Percentiles rank a stretch among this genome's conserved stretches.
Evolutionary conservation across 2,329 filamentous ascomycete genomes (phyloP).

Genomic region (Penicillium sp.): DNA sequence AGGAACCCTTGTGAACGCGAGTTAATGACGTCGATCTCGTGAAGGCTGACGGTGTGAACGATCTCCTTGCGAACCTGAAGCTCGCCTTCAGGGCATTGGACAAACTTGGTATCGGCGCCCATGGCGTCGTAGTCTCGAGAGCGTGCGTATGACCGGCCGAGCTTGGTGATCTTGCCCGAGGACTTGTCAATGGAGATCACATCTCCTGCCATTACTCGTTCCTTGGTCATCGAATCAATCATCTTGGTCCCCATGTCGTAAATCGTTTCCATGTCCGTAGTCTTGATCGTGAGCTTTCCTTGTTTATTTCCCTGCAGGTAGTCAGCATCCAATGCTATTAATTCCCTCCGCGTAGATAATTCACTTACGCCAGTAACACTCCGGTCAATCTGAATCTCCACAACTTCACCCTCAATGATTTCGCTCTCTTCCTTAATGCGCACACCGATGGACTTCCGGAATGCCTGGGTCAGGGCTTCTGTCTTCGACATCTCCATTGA

Average conservation of each 20-base stretch:
- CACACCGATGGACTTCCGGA: slow-evolving; percentile 95
- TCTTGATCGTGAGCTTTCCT: slow-evolving; percentile 98
- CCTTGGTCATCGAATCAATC: slow-evolving; percentile 99
- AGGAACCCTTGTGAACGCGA: slow-evolving; percentile 96
- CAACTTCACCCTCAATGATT: slow-evolving; percentile 97
- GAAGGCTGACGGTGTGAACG: slow-evolving; percentile 88
- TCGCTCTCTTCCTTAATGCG: slow-evolving; percentile 98
- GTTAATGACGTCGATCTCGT: slow-evolving; percentile 99
- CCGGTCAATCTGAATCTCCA: slow-evolving; percentile 95
- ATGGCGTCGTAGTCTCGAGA: slow-evolving; percentile 98
- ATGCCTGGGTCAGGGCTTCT: slow-evolving; percentile 94
- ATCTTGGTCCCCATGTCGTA: slow-evolving; percentile 99
- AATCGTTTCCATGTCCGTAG: slow-evolving; percentile 98
- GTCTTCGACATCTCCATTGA: slow-evolving; percentile 99
- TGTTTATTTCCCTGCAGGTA: slow-evolving; percentile 71
- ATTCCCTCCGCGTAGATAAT: neutral
- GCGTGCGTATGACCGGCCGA: slow-evolving; percentile 86
- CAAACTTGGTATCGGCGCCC: slow-evolving; percentile 95
- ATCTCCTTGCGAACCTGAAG: slow-evolving; percentile 95
- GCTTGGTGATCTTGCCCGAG: slow-evolving; percentile 93
- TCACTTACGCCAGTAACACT: slow-evolving; percentile 73
- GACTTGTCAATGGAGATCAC: slow-evolving; percentile 98
- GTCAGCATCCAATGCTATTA: slow-evolving; percentile 3
- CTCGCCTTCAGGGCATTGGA: slow-evolving; percentile 95
- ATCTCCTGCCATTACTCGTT: slow-evolving; percentile 96